phyloP scores from a whole-genome alignment of 306 rosid genomes.

The Benincasa hispida region DNA sequence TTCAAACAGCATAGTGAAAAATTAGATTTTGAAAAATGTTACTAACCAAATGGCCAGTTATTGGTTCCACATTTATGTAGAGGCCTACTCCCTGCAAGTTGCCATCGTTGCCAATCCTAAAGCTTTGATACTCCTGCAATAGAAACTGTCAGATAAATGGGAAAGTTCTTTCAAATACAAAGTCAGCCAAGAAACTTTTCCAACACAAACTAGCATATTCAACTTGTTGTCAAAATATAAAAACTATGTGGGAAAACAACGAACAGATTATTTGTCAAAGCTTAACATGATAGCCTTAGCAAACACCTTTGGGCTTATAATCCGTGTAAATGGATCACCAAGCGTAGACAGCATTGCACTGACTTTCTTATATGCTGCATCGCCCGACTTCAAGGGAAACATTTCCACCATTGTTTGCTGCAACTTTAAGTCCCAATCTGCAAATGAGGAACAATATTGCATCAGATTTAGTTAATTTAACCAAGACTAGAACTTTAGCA shows the following conservation, averaged over 20 bases:
- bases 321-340: constrained; percentile 92
- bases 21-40: neutral
- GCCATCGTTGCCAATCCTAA: constrained; percentile 82
- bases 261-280: neutral
- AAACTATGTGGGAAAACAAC: no score
- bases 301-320: constrained; percentile 82
- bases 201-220: neutral
- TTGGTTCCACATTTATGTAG: constrained; percentile 72
- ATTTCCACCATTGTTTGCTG: constrained; percentile 98
- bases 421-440: constrained; percentile 90
- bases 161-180: neutral
- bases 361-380: constrained; percentile 81
- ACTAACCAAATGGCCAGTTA: constrained; percentile 84
- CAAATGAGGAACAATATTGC: constrained; percentile 1
- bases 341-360: constrained; percentile 97
- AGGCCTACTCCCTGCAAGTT: constrained; percentile 91
- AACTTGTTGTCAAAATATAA: neutral
- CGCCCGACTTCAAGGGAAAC: constrained; percentile 81
- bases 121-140: constrained; percentile 82
- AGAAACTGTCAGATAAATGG: constrained; percentile 9
- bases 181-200: neutral
- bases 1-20: no score
- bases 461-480: neutral
- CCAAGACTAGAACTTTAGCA: neutral
- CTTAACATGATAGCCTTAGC: neutral